Conservation (phyloP, 2,329 filamentous ascomycete genomes). For the Exophiala sideris region DNA sequence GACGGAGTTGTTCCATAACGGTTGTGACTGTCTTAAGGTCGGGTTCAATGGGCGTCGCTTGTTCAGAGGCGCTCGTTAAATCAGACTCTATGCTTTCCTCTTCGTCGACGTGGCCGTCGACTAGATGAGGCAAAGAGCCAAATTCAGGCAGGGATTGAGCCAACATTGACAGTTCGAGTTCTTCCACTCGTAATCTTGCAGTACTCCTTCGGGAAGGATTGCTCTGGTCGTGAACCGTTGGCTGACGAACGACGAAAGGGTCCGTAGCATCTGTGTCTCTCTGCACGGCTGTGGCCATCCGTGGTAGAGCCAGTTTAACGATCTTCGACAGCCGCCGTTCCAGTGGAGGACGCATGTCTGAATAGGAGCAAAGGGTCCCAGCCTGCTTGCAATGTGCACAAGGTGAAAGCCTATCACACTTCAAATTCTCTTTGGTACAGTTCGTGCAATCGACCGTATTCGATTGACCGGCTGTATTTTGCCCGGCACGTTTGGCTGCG, state of each 20-base stretch:
- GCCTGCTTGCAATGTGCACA: not conserved
- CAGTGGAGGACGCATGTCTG: not conserved
- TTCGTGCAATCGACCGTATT: not conserved
- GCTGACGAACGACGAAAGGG: too few species aligned
- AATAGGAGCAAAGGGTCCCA: not conserved
- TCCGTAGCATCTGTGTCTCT: too few species aligned
- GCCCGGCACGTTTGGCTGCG: too few species aligned
- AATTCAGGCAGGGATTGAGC: too few species aligned
- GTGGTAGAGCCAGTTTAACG: not conserved
- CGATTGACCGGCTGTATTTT: too few species aligned
- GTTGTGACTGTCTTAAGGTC: slow-evolving; percentile 4
- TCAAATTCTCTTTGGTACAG: not conserved
- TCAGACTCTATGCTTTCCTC: slow-evolving; percentile 4
- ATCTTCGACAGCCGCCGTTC: not conserved
- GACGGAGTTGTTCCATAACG: slow-evolving; percentile 4
- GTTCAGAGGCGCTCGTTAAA: not conserved
- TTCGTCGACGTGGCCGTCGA: not conserved
- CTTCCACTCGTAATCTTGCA: too few species aligned
- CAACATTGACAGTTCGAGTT: too few species aligned
- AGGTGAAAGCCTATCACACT: not conserved
- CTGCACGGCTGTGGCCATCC: not conserved
- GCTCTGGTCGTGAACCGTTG: too few species aligned
- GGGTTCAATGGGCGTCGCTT: not conserved
- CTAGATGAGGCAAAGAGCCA: too few species aligned
- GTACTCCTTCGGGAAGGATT: too few species aligned